Evolutionary conservation across 202 grass and related monocot genomes (phyloP).

Genomic region (Panicum hallii): DNA sequence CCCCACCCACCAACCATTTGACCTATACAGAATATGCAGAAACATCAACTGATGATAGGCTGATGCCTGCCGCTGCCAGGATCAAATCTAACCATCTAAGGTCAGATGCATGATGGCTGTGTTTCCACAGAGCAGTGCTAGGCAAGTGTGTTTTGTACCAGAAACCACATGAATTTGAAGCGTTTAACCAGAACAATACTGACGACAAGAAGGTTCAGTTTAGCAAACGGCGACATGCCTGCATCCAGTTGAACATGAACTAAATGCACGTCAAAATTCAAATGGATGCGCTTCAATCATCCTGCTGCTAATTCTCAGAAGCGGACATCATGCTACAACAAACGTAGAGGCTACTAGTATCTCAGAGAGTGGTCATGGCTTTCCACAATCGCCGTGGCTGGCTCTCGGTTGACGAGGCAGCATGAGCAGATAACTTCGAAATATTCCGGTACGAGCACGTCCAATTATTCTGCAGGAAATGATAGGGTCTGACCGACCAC

Average conservation of each 20-base stretch:
- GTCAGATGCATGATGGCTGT: not conserved
- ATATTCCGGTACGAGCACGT: not conserved
- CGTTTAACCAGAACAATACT: not conserved
- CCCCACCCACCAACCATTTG: slow-evolving; percentile 10
- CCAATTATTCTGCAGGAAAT: not conserved
- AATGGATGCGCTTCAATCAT: not conserved
- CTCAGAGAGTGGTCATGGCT: not conserved
- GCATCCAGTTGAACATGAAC: not conserved
- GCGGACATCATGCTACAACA: not conserved
- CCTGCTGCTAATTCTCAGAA: not conserved
- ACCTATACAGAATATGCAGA: slow-evolving; percentile 9
- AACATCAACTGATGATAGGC: not conserved
- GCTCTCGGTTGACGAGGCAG: not conserved
- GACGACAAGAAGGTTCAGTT: not conserved
- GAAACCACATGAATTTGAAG: not conserved
- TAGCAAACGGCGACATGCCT: not conserved
- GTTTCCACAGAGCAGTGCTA: not conserved
- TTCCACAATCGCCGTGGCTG: not conserved
- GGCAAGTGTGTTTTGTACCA: not conserved
- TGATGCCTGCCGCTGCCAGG: not conserved
- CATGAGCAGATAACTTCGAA: slow-evolving; percentile 4
- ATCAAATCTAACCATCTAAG: not conserved
- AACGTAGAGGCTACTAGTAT: not conserved
- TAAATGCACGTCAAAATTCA: not conserved
- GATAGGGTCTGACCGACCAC: not conserved